Evolutionary conservation across 768 basidiomycete species (phyloP).

Genomic region (Clavulina sp.): DNA sequence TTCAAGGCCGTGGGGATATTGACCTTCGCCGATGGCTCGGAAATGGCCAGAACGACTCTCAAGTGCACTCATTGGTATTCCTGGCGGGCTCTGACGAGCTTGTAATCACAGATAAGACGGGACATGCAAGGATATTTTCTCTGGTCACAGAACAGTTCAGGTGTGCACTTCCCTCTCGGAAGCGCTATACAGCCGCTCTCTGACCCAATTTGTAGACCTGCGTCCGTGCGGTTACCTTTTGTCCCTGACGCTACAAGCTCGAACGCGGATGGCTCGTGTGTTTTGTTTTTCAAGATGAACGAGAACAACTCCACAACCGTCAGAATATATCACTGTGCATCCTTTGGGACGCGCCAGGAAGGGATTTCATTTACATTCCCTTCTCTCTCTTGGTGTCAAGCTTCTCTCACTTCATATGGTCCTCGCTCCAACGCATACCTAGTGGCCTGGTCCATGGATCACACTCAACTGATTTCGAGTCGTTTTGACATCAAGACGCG

Average conservation of each 20-base stretch:
- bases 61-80: neutral
- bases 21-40: neutral
- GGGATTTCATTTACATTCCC: slow-evolving; percentile 8
- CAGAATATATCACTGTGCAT: slow-evolving; percentile 35
- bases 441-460: slow-evolving; percentile 22
- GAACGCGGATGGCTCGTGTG: neutral
- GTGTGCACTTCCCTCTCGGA: neutral
- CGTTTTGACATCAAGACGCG: slow-evolving; percentile 37
- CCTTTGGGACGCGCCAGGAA: slow-evolving; percentile 34
- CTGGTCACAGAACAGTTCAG: neutral
- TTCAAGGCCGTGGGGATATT: neutral
- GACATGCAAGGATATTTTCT: neutral
- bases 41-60: neutral
- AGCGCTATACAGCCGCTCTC: neutral
- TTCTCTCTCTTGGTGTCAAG: neutral
- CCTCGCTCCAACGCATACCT: slow-evolving; percentile 27
- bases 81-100: neutral
- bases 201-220: neutral
- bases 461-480: slow-evolving; percentile 24
- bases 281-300: slow-evolving; percentile 20
- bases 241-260: neutral
- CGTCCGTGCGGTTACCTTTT: neutral
- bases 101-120: neutral
- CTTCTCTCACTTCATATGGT: slow-evolving; percentile 28
- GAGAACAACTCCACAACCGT: slow-evolving; percentile 19